phyloP scores from a whole-genome alignment of 2,329 filamentous ascomycete genomes.

The Neurospora sp. region DNA sequence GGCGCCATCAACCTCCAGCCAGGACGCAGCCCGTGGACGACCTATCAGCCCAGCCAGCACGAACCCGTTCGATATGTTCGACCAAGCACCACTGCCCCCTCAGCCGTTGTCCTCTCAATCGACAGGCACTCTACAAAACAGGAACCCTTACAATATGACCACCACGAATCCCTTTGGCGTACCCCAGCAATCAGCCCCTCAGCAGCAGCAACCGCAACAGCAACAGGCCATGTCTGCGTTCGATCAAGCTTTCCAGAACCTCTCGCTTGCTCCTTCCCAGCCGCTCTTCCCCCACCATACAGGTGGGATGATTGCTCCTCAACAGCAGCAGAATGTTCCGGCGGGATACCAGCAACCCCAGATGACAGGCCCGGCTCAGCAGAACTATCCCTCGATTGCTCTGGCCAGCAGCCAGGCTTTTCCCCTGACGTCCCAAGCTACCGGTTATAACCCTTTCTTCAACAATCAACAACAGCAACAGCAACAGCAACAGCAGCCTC shows the following conservation, averaged over 20 bases:
- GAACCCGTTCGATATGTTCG: slow-evolving; percentile 62
- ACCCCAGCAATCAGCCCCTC: slow-evolving; percentile 24
- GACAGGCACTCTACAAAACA: slow-evolving; percentile 49
- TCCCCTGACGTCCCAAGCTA: slow-evolving; percentile 28
- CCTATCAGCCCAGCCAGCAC: slow-evolving; percentile 33
- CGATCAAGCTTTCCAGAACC: slow-evolving; percentile 62
- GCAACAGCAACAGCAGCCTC: slow-evolving; percentile 20
- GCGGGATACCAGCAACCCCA: slow-evolving; percentile 33
- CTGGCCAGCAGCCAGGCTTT: slow-evolving; percentile 36
- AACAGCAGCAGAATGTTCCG: slow-evolving; percentile 26
- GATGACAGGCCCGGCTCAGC: slow-evolving; percentile 26
- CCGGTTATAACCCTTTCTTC: slow-evolving; percentile 45
- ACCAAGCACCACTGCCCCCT: slow-evolving; percentile 37
- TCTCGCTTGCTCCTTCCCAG: slow-evolving; percentile 54
- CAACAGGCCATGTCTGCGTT: slow-evolving; percentile 29
- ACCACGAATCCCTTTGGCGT: slow-evolving; percentile 63
- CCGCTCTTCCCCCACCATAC: slow-evolving; percentile 64
- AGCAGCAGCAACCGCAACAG: not conserved
- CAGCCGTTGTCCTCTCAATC: slow-evolving; percentile 55
- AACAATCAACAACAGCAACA: slow-evolving; percentile 26
- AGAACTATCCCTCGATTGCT: slow-evolving; percentile 27
- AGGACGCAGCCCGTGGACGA: slow-evolving; percentile 23
- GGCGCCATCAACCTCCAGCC: slow-evolving; percentile 7
- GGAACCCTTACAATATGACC: slow-evolving; percentile 39
- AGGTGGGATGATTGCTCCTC: slow-evolving; percentile 40